Conservation (phyloP, 2,329 filamentous ascomycete genomes). For the Colletotrichum chlorophyti region DNA sequence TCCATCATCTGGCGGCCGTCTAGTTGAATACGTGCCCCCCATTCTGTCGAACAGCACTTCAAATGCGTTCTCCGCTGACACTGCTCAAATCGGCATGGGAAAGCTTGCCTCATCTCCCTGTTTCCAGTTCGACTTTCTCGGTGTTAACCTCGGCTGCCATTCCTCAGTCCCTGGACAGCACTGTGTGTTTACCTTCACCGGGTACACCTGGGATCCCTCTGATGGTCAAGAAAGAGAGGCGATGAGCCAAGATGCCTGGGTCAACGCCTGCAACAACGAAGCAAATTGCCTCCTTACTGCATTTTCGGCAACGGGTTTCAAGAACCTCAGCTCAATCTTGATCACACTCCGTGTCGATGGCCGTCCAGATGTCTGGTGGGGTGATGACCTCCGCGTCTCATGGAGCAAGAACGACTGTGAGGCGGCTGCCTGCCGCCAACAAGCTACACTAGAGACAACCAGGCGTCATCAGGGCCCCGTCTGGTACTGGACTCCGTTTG, state of each 20-base stretch:
- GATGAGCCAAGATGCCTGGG: slow-evolving; percentile 43
- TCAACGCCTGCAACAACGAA: slow-evolving; percentile 46
- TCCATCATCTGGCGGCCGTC: slow-evolving; percentile 46
- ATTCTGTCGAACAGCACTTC: slow-evolving; percentile 36
- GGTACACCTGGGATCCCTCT: slow-evolving; percentile 44
- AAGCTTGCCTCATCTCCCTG: slow-evolving; percentile 43
- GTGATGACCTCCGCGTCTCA: slow-evolving; percentile 46
- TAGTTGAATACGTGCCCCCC: slow-evolving; percentile 48
- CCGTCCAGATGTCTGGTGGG: slow-evolving; percentile 49
- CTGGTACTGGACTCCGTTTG: slow-evolving; percentile 9
- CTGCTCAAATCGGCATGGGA: slow-evolving; percentile 48
- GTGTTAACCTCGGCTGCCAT: slow-evolving; percentile 45
- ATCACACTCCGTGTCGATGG: slow-evolving; percentile 45
- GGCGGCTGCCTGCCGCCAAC: slow-evolving; percentile 42
- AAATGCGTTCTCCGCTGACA: slow-evolving; percentile 37
- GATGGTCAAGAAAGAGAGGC: slow-evolving; percentile 37
- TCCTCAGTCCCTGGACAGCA: slow-evolving; percentile 36
- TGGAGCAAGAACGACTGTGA: slow-evolving; percentile 50
- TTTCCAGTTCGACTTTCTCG: slow-evolving; percentile 48
- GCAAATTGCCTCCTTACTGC: slow-evolving; percentile 42
- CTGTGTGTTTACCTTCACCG: slow-evolving; percentile 51
- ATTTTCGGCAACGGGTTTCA: slow-evolving; percentile 45
- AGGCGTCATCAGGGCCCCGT: background rate
- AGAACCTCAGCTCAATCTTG: slow-evolving; percentile 46
- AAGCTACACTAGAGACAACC: background rate